Evolutionary conservation across 2,329 filamentous ascomycete genomes (phyloP).

Genomic region (Trichoderma simmonsii): DNA sequence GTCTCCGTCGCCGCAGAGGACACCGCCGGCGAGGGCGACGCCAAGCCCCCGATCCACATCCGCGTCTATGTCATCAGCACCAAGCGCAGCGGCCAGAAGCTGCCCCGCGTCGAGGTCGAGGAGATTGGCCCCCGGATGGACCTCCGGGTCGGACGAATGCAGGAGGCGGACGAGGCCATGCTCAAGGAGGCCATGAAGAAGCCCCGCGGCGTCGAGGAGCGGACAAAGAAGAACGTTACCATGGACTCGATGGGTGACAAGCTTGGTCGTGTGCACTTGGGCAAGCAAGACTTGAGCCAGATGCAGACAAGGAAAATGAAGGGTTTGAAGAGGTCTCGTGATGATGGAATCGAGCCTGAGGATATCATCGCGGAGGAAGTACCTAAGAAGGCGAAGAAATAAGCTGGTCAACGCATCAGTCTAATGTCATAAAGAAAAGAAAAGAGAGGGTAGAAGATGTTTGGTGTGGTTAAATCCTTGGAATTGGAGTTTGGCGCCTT

Average conservation of each 20-base stretch:
- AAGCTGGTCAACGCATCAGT: constrained; percentile 10
- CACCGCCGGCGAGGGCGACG: constrained; percentile 39
- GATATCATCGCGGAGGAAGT: constrained; percentile 39
- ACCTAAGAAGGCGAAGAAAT: constrained; percentile 37
- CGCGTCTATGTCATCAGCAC: constrained; percentile 85
- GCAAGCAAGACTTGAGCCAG: constrained; percentile 80
- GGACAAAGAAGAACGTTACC: constrained; percentile 93
- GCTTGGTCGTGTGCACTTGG: constrained; percentile 87
- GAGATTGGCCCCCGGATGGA: constrained; percentile 95
- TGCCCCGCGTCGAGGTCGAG: constrained; percentile 89
- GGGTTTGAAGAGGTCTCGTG: constrained; percentile 82
- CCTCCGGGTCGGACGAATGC: constrained; percentile 77
- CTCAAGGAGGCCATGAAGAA: constrained; percentile 90
- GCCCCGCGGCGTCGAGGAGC: constrained; percentile 69
- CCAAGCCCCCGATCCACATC: constrained; percentile 60
- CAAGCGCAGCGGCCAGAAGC: constrained; percentile 77
- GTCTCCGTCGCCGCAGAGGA: constrained; percentile 78
- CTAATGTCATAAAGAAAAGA: background rate
- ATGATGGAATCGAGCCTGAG: constrained; percentile 51
- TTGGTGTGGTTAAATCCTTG: constrained; percentile 19
- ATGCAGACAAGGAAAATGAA: constrained; percentile 99
- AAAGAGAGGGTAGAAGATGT: background rate
- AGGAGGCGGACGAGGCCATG: constrained; percentile 72
- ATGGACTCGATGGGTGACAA: constrained; percentile 94
- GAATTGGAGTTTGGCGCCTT: constrained; percentile 33